These are phyloP conservation scores for Daldinia sp. DNA, from an alignment of 2,329 filamentous ascomycete species.

Conservation along the genomic window DNA sequence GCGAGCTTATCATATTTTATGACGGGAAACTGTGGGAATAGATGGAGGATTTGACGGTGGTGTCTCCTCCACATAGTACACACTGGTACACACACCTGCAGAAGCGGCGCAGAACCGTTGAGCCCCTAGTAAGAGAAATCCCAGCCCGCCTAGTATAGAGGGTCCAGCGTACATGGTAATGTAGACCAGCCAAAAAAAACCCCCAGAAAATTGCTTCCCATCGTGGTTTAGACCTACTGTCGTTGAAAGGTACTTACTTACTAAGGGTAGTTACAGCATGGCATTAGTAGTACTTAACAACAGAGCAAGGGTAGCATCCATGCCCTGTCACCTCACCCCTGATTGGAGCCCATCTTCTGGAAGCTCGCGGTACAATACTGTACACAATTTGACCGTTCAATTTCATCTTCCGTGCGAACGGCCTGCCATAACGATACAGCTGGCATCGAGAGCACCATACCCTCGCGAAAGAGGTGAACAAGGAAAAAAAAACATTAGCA, in stretches of 20 bases:
- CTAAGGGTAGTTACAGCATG: conserved; percentile 20
- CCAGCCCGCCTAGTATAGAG: conserved; percentile 31
- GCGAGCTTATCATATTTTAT: conserved; percentile 45
- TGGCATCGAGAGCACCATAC: conserved; percentile 13
- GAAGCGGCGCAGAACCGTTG: conserved; percentile 40
- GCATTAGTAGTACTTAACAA: conserved; percentile 13
- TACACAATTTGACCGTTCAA: conserved; percentile 25
- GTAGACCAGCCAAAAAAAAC: not conserved
- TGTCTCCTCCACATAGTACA: conserved; percentile 35
- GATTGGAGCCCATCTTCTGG: conserved; percentile 40
- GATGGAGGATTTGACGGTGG: conserved; percentile 33
- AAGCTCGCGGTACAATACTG: conserved; percentile 35
- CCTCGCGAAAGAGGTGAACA: conserved; percentile 9
- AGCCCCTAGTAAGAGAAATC: conserved; percentile 40
- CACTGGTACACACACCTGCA: conserved; percentile 42
- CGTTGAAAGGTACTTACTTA: conserved; percentile 23
- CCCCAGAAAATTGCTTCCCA: conserved; percentile 39
- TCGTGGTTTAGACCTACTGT: conserved; percentile 32
- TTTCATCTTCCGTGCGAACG: conserved; percentile 15
- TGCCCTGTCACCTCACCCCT: conserved; percentile 30
- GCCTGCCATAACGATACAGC: conserved; percentile 14
- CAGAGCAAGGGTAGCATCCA: conserved; percentile 27
- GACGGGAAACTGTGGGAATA: conserved; percentile 36
- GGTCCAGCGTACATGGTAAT: conserved; percentile 8
- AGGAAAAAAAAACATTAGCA: conserved; percentile 15